Conservation (phyloP, 75 land plant species). For the Cunninghamia lanceolata region DNA sequence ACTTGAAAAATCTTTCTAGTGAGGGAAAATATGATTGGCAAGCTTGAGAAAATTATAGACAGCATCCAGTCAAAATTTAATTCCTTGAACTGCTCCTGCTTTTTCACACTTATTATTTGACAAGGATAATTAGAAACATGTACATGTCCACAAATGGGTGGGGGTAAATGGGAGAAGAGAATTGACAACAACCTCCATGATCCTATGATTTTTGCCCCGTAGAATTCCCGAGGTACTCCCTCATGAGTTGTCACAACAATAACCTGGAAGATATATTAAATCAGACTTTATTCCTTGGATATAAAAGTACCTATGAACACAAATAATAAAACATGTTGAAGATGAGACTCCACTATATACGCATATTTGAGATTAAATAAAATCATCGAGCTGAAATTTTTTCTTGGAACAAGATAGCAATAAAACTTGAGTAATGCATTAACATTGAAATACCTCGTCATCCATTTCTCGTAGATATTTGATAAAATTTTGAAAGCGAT, state of each 20-base stretch:
- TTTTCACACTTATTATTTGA: not conserved
- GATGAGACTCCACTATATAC: not conserved
- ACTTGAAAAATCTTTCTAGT: not conserved
- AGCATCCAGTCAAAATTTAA: not conserved
- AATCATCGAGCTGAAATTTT: not conserved
- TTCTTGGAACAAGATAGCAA: not conserved
- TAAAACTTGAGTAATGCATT: not conserved
- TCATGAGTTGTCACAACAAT: constrained; percentile 97
- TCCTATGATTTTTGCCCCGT: constrained; percentile 91
- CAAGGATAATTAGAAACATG: not conserved
- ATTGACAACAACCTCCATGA: constrained; percentile 73
- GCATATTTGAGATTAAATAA: not conserved
- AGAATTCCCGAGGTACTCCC: constrained; percentile 94
- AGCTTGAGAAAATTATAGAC: not conserved
- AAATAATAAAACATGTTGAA: not conserved
- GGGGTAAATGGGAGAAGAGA: not conserved
- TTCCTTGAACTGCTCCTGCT: not conserved
- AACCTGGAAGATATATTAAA: constrained; percentile 48
- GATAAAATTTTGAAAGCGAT: constrained; percentile 96
- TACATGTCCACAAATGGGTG: not conserved
- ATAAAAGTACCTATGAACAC: not conserved
- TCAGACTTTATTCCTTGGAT: not conserved
- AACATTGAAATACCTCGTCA: constrained; percentile 66
- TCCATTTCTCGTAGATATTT: constrained; percentile 94
- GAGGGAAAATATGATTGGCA: not conserved